Evolutionary conservation across 768 basidiomycete genomes (phyloP).

Genomic region (Xerocomus spinulosus): DNA sequence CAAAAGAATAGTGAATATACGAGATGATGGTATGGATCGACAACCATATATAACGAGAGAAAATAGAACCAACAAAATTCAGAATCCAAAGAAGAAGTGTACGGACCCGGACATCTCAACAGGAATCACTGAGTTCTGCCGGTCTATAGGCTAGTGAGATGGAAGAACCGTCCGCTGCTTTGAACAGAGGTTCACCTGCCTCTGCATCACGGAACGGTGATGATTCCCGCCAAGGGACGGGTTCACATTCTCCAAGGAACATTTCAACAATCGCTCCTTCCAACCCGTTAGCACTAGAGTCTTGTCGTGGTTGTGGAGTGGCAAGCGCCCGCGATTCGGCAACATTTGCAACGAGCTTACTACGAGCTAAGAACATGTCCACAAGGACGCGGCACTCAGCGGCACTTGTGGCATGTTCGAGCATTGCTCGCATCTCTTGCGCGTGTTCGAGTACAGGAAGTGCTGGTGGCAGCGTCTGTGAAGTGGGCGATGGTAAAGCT

Average conservation of each 20-base stretch:
- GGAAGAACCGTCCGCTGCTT: background rate
- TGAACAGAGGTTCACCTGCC: background rate
- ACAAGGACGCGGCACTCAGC: slow-evolving; percentile 84
- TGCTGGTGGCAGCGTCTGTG: slow-evolving; percentile 17
- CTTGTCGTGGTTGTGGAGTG: slow-evolving; percentile 34
- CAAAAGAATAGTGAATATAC: slow-evolving; percentile 12
- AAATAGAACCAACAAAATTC: slow-evolving; percentile 5
- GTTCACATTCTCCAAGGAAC: slow-evolving; percentile 28
- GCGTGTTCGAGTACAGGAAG: slow-evolving; percentile 42
- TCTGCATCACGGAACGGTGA: background rate
- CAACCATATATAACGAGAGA: slow-evolving; percentile 7
- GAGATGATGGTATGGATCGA: slow-evolving; percentile 10
- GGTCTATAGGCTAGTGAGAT: background rate
- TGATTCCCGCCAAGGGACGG: background rate
- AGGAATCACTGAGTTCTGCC: slow-evolving; percentile 3
- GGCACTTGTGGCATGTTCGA: slow-evolving; percentile 64
- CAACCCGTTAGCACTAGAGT: slow-evolving; percentile 27
- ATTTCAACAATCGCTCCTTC: slow-evolving; percentile 52
- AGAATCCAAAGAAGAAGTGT: background rate
- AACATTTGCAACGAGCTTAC: slow-evolving; percentile 39
- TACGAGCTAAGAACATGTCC: slow-evolving; percentile 73
- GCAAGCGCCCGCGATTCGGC: slow-evolving; percentile 28
- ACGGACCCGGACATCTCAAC: slow-evolving; percentile 14
- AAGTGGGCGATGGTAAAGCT: slow-evolving; percentile 10
- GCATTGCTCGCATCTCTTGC: slow-evolving; percentile 61